Conservation (phyloP, 805 yeast genomes). For the Starmerella sirachaensis region DNA sequence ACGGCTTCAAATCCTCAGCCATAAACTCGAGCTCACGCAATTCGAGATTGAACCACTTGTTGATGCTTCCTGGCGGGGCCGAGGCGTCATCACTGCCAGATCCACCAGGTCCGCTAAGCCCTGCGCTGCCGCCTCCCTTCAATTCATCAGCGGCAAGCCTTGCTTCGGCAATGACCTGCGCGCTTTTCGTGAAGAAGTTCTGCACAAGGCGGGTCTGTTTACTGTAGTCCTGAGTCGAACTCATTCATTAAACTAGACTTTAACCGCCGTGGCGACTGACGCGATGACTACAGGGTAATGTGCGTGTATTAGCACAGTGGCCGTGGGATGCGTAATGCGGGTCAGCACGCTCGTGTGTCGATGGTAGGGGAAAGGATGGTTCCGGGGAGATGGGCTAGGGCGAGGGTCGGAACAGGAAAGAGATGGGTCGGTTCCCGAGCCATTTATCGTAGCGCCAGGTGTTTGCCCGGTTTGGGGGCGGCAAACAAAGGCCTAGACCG, state of each 20-base stretch:
- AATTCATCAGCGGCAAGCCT: conserved; percentile 16
- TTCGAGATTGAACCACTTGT: conserved; percentile 34
- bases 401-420: too few species aligned
- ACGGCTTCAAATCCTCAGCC: conserved; percentile 48
- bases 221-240: conserved; percentile 10
- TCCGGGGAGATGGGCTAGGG: too few species aligned
- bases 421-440: too few species aligned
- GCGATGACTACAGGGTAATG: too few species aligned
- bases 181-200: conserved; percentile 33
- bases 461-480: too few species aligned
- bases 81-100: not conserved
- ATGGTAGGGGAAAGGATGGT: too few species aligned
- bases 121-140: not conserved
- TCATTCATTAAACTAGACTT: conserved; percentile 13
- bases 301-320: too few species aligned
- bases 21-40: conserved; percentile 30
- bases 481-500: too few species aligned
- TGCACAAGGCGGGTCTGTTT: conserved; percentile 27
- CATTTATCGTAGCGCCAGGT: too few species aligned
- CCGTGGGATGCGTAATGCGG: too few species aligned
- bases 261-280: too few species aligned
- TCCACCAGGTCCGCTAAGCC: not conserved
- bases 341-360: too few species aligned
- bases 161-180: conserved; percentile 27
- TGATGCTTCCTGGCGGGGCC: conserved; percentile 22